These are phyloP conservation scores for Manihot esculenta DNA, from an alignment of 441 rosid species.

Conservation along the genomic window DNA sequence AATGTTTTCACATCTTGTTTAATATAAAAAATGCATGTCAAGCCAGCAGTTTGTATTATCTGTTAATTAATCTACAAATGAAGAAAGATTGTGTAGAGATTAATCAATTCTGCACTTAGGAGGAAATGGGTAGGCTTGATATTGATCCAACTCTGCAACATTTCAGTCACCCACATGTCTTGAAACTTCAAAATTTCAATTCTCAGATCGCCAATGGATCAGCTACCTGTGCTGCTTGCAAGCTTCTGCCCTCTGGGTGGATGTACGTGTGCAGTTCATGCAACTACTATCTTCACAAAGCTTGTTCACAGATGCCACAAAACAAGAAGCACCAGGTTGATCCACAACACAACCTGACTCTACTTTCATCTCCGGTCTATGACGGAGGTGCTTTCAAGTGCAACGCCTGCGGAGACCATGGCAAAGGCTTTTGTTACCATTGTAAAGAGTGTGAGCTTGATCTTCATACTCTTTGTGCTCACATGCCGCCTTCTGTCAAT, in stretches of 20 bases:
- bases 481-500: conserved; percentile 12
- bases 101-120: neutral
- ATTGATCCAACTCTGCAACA: neutral
- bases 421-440: conserved; percentile 7
- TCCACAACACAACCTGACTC: neutral
- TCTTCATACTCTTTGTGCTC: conserved; percentile 4
- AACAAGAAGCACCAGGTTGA: neutral
- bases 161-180: conserved; percentile 13
- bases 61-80: neutral
- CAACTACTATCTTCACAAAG: conserved; percentile 6
- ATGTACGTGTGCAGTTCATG: conserved; percentile 8
- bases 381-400: conserved; percentile 4
- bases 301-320: conserved; percentile 5
- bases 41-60: neutral
- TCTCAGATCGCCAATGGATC: neutral
- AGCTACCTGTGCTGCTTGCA: conserved; percentile 11
- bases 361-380: neutral
- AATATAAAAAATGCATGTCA: neutral
- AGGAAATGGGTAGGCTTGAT: conserved; percentile 12
- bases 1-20: neutral
- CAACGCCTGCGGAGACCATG: conserved; percentile 4
- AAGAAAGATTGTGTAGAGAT: neutral
- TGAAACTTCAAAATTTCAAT: conserved; percentile 5
- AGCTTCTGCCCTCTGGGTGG: conserved; percentile 5
- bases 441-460: conserved; percentile 7